These are phyloP conservation scores for Exsudoporus floridanus DNA, from an alignment of 1,284 basidiomycete genomes.

Conservation along the genomic window DNA sequence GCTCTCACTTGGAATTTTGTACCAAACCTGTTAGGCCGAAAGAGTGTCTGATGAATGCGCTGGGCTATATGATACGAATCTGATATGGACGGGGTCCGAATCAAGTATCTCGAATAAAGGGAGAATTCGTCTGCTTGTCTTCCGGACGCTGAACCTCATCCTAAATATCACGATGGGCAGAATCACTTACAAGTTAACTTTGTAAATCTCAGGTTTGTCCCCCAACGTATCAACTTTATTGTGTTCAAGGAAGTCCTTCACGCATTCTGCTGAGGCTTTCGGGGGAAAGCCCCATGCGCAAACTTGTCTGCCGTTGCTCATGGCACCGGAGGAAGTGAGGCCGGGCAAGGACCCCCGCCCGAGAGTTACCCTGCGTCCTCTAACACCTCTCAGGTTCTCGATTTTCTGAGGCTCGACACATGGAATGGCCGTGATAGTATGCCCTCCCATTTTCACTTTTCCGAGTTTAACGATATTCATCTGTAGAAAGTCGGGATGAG, in stretches of 20 bases:
- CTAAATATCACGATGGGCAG: background rate
- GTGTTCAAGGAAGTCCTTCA: conserved; percentile 45
- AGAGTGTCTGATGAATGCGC: conserved; percentile 58
- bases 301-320: conserved; percentile 53
- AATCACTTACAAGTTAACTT: conserved; percentile 49
- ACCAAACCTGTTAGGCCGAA: conserved; percentile 37
- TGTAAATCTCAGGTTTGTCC: conserved; percentile 44
- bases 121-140: conserved; percentile 43
- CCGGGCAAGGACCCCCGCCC: conserved; percentile 38
- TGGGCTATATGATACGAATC: conserved; percentile 70
- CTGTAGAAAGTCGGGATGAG: conserved; percentile 43
- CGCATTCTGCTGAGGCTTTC: conserved; percentile 34
- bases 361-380: conserved; percentile 43
- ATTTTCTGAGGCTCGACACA: conserved; percentile 23
- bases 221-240: conserved; percentile 45
- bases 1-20: conserved; percentile 52
- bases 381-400: conserved; percentile 41
- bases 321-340: conserved; percentile 50
- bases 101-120: conserved; percentile 49
- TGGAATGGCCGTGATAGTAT: conserved; percentile 13
- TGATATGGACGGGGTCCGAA: conserved; percentile 53
- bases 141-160: conserved; percentile 10
- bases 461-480: conserved; percentile 45
- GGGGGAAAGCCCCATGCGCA: conserved; percentile 62
- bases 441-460: conserved; percentile 45